Percentiles rank a stretch among this genome's conserved stretches.
Conservation (phyloP, 768 basidiomycete genomes). For the Auricularia sp. region DNA sequence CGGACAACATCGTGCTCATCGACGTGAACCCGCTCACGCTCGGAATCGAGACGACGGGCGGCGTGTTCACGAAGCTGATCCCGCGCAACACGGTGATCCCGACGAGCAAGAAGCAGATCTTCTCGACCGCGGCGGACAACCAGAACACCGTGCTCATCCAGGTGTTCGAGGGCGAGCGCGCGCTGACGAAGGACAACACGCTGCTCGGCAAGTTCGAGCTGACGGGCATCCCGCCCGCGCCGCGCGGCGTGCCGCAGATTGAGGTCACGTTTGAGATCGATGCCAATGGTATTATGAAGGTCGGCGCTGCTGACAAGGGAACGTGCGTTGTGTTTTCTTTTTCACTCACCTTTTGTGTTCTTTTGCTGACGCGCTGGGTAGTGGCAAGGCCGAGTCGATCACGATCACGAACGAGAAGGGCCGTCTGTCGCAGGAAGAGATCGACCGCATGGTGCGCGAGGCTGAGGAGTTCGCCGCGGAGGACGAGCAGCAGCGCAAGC, state of each 20-base stretch:
- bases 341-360: background rate
- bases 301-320: slow-evolving; percentile 87
- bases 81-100: slow-evolving; percentile 97
- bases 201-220: slow-evolving; percentile 95
- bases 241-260: slow-evolving; percentile 94
- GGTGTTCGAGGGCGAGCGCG: slow-evolving; percentile 95
- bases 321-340: slow-evolving; percentile 43
- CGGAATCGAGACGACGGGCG: slow-evolving; percentile 98
- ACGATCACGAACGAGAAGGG: slow-evolving; percentile 97
- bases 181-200: slow-evolving; percentile 97
- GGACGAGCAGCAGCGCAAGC: slow-evolving; percentile 68
- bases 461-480: slow-evolving; percentile 84
- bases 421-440: slow-evolving; percentile 79
- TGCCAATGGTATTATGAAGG: slow-evolving; percentile 93
- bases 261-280: slow-evolving; percentile 96
- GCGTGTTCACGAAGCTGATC: slow-evolving; percentile 96
- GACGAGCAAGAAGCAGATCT: slow-evolving; percentile 85
- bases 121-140: slow-evolving; percentile 16
- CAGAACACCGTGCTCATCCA: slow-evolving; percentile 78
- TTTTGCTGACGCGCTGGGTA: slow-evolving; percentile 16
- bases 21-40: slow-evolving; percentile 95
- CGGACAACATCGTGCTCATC: slow-evolving; percentile 84
- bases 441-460: slow-evolving; percentile 91
- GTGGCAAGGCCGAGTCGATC: slow-evolving; percentile 79
- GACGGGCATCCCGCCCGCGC: slow-evolving; percentile 84